phyloP scores from a whole-genome alignment of 1,284 basidiomycete species.

The Irpex sp. region DNA sequence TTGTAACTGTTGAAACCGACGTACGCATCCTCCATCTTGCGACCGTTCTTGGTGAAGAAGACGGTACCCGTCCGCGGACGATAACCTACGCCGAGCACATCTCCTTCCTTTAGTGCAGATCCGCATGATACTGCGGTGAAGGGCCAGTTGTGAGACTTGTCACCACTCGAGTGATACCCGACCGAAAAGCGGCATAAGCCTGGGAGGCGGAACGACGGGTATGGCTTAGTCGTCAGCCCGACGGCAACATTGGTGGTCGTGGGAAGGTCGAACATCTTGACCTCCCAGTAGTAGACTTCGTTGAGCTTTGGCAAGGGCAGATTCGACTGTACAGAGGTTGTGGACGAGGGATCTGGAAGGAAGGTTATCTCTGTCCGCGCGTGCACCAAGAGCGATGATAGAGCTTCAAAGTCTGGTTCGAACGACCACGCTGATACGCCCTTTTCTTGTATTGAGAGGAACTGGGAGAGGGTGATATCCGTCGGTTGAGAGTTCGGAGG shows the following conservation, averaged over 20 bases:
- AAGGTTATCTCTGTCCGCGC: slow-evolving; percentile 95
- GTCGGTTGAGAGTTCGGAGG: slow-evolving; percentile 91
- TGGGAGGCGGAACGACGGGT: slow-evolving; percentile 88
- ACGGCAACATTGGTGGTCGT: slow-evolving; percentile 80
- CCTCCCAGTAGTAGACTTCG: slow-evolving; percentile 98
- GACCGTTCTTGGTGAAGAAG: slow-evolving; percentile 94
- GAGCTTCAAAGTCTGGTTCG: slow-evolving; percentile 93
- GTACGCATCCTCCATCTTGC: slow-evolving; percentile 93
- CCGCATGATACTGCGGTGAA: slow-evolving; percentile 90
- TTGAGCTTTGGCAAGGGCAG: slow-evolving; percentile 92
- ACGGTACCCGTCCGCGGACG: slow-evolving; percentile 92
- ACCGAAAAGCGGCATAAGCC: slow-evolving; percentile 90
- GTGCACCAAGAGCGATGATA: slow-evolving; percentile 87
- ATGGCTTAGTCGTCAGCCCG: slow-evolving; percentile 93
- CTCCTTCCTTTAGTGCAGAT: slow-evolving; percentile 85
- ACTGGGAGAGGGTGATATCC: slow-evolving; percentile 95
- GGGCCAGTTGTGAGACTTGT: slow-evolving; percentile 97
- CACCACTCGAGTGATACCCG: slow-evolving; percentile 95
- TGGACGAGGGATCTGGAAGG: slow-evolving; percentile 89
- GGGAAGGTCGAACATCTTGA: slow-evolving; percentile 96
- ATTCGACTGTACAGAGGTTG: slow-evolving; percentile 92
- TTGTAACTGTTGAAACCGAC: slow-evolving; percentile 86
- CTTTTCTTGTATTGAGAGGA: slow-evolving; percentile 96
- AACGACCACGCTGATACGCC: slow-evolving; percentile 97
- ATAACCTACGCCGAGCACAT: slow-evolving; percentile 91